These are phyloP conservation scores for Tuber melanosporum DNA, from an alignment of 495 filamentous ascomycete species.

Conservation along the genomic window DNA sequence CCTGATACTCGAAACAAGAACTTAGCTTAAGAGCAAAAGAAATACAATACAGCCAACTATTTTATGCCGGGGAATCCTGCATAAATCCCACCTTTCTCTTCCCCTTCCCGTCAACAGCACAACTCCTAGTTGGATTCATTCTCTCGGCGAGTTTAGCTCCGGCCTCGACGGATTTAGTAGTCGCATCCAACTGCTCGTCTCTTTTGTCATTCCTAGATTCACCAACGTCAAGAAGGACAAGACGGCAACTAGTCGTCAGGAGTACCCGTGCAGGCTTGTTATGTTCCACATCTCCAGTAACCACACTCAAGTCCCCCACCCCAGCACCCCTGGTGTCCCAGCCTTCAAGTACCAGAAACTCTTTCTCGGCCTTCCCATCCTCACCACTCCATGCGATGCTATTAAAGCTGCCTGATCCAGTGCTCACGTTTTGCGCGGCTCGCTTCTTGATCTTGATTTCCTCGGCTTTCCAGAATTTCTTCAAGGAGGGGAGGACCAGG, in stretches of 20 bases:
- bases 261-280: conserved; percentile 17
- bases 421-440: conserved; percentile 3
- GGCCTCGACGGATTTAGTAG: neutral
- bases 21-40: neutral
- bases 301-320: conserved; percentile 24
- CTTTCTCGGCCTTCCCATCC: conserved; percentile 31
- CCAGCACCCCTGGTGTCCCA: conserved; percentile 21
- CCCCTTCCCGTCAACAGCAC: conserved; percentile 21
- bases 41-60: neutral
- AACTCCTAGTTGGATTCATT: conserved; percentile 3
- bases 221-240: conserved; percentile 23
- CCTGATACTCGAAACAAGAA: neutral
- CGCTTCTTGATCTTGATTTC: conserved; percentile 26
- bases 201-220: conserved; percentile 1
- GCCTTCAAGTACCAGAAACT: conserved; percentile 30
- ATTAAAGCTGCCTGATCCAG: conserved; percentile 7
- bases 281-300: conserved; percentile 1
- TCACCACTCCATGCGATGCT: conserved; percentile 19
- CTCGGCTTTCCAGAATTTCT: conserved; percentile 28
- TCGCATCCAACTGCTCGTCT: neutral
- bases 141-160: neutral
- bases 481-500: conserved; percentile 20
- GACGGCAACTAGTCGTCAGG: conserved; percentile 14
- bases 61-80: conserved; percentile 9
- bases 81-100: conserved; percentile 36